Base-by-base conservation (phyloP, 371 early-diverging fungal species). In the Apophysomyces trapeziformis region DNA sequence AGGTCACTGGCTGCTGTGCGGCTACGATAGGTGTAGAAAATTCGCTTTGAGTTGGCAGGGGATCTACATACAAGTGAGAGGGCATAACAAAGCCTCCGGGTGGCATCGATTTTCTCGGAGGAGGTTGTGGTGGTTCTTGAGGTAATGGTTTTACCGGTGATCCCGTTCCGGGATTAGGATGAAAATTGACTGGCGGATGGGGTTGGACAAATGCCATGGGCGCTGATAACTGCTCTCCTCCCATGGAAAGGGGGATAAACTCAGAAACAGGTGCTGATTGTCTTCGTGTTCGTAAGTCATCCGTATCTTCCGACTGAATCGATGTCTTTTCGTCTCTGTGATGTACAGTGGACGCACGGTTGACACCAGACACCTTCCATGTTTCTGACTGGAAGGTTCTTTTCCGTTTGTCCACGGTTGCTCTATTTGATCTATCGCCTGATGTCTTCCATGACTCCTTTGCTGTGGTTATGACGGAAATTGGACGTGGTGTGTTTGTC, bases 71-170 rank as follows among this genome's bases (percentile, higher is more conserved):
- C 57, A 38, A 38, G 37, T 37, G 66, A 43, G 64, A 21, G 39
- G 65, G 43, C 36, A 58, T 61, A 32, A 41, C 47, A 60, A 67
- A 45, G 7, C 63, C 57, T 39, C 57, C 56, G 9, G 41, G 32
- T 39, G 61, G 9, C 14, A 43, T 43, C 6, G 69, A 64, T 41
- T 50, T 44, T 6, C 73, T 67, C 18, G 68, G 69, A 7, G 73
- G 73, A 12, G 73, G 73, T 57, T 61, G 47, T 9, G 73, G 73
- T 38, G 73, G 73, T 38, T 69, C 69, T 39, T 67, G 68, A 7
- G 73, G 73, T 39, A 73, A 65, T 41, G 73, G 73, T 45, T 73
- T 73, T 7, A 56, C 50, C 38, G 66, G 57, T 13, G 65, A 47
- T 32, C 57, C 47, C 44, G 12, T 58, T 43, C 32, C 32, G 32